Evolutionary conservation across 805 yeast genomes (phyloP).

Genomic region (Isabelozyma gotoi): DNA sequence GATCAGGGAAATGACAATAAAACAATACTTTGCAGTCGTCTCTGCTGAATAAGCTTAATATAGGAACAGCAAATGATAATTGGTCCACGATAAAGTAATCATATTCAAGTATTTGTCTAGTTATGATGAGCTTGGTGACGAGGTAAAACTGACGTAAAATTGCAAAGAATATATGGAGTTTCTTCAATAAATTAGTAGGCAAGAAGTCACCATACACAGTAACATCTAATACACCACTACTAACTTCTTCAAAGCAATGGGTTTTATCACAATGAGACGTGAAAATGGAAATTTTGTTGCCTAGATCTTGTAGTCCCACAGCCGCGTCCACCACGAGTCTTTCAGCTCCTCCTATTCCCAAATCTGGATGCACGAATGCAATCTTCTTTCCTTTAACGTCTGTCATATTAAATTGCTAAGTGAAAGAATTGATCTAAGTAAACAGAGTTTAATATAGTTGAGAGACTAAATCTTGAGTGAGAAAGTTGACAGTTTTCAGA

Average conservation of each 20-base stretch:
- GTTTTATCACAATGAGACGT: constrained; percentile 87
- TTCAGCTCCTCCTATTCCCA: constrained; percentile 98
- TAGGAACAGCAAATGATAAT: constrained; percentile 78
- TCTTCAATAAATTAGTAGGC: constrained; percentile 69
- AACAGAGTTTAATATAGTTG: background rate
- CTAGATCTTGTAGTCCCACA: constrained; percentile 69
- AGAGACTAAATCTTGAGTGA: background rate
- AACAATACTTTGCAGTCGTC: constrained; percentile 59
- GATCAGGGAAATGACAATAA: constrained; percentile 97
- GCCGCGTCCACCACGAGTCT: constrained; percentile 96
- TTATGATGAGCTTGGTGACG: constrained; percentile 42
- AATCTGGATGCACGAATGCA: constrained; percentile 92
- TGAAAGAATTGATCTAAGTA: background rate
- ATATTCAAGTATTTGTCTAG: constrained; percentile 47
- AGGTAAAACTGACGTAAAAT: constrained; percentile 78
- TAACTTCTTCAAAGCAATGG: constrained; percentile 92
- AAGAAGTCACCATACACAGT: constrained; percentile 79
- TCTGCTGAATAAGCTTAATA: constrained; percentile 49
- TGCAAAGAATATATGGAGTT: constrained; percentile 79
- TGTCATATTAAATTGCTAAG: constrained; percentile 4
- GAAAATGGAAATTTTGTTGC: constrained; percentile 64
- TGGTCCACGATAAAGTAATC: constrained; percentile 89
- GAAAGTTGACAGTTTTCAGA: background rate
- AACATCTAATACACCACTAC: constrained; percentile 56
- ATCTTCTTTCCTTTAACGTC: constrained; percentile 48